phyloP scores from a whole-genome alignment of 768 basidiomycete species.

The Multifurca ochricompacta region DNA sequence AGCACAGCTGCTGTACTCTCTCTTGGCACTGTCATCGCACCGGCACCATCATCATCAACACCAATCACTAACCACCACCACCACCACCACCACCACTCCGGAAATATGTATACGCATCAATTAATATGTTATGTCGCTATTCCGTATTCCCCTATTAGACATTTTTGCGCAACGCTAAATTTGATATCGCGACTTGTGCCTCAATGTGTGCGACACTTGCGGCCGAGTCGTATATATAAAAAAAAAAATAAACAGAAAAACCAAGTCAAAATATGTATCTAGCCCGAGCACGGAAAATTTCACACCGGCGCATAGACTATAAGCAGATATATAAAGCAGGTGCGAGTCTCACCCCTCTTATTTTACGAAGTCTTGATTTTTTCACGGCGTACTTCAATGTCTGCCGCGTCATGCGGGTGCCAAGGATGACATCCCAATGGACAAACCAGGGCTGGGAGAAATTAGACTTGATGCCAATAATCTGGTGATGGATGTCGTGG shows the following conservation, averaged over 20 bases:
- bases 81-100: constrained; percentile 12
- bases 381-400: constrained; percentile 43
- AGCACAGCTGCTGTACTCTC: neutral
- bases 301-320: neutral
- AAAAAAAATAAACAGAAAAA: neutral
- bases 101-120: constrained; percentile 15
- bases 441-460: constrained; percentile 95
- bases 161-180: constrained; percentile 4
- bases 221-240: neutral
- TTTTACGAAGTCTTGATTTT: constrained; percentile 9
- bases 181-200: neutral
- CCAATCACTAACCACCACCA: neutral
- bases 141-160: constrained; percentile 3
- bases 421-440: constrained; percentile 84
- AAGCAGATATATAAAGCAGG: neutral
- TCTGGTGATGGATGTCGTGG: constrained; percentile 96
- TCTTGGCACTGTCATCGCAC: constrained; percentile 1
- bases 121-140: constrained; percentile 9
- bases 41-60: neutral
- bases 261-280: neutral
- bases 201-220: neutral
- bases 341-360: neutral
- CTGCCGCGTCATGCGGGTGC: constrained; percentile 72
- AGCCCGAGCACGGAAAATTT: too few species aligned
- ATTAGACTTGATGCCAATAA: constrained; percentile 88